Evolutionary conservation across 805 yeast genomes (phyloP), one percentile per base, ranked within the genome.

Genomic region (Barnettozyma botsteinii): DNA sequence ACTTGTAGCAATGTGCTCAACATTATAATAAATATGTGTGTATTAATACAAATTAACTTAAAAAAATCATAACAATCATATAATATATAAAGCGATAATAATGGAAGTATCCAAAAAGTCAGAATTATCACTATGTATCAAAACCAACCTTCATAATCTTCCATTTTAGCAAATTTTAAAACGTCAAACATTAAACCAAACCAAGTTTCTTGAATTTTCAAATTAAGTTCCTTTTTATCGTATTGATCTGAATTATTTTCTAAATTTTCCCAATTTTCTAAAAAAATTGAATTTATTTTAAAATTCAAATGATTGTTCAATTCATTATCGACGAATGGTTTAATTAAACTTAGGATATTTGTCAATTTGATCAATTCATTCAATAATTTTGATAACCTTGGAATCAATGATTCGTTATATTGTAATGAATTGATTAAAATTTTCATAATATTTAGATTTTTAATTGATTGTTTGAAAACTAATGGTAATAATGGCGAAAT

Each of bases 401-500:
- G 11, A 2, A 51, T 31, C 4, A 57, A 37, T 9, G 52, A 55
- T 21, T 47, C 46, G 33, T 56, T 57, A 14, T 48, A 38, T 25
- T 53, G 56, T 25, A 59, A 37, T 3, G 63, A 59, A 35, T 57
- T 55, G 24, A 59, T 50, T 7, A 57, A 35, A 2, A 59, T 51
- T 33, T 57, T 56, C 40, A 48, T 37, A n/a, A 59, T 36, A 38
- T 55, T 59, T 7, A 56, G 32, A 4, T 51, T 38, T 31, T 56
- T 53, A 15, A 55, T 41, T 1, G 54, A 45, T 38, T 59, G 62
- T 35, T 51, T 57, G 45, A 56, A 59, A 2, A 56, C 35, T 14
- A 59, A 21, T 18, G 62, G 63, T 10, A 59, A 22, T 19, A 46
- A 51, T 19, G 64, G 64, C 1, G 60, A 52, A 2, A 47, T 46